phyloP scores from a whole-genome alignment of 208 protist genomes.

The Leishmania aethiopica region DNA sequence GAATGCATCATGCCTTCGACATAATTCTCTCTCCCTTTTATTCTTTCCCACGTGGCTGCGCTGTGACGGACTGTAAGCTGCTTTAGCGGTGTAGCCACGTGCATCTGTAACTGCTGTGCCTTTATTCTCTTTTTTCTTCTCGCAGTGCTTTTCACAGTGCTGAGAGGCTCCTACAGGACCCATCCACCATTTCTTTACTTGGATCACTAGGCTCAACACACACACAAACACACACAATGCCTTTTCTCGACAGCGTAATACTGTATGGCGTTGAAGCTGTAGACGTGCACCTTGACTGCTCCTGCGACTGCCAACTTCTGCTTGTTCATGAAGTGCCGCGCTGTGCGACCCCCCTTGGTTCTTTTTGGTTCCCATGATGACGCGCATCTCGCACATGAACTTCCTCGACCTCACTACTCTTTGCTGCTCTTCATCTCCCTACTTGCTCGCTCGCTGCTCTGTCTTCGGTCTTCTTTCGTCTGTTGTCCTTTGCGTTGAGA shows the following conservation, averaged over 20 bases:
- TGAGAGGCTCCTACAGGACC: not conserved
- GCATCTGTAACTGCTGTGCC: not conserved
- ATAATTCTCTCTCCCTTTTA: not conserved
- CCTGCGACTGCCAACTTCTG: constrained; percentile 1
- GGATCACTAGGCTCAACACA: not conserved
- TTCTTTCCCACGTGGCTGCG: constrained; percentile 3
- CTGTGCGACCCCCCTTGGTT: constrained; percentile 5
- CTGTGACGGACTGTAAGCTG: not conserved
- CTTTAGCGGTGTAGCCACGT: constrained; percentile 3
- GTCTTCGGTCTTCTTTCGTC: constrained; percentile 3
- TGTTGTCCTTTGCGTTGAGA: not conserved
- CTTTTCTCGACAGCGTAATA: not conserved
- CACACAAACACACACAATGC: too few species aligned
- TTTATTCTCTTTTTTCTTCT: constrained; percentile 6
- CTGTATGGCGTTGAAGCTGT: not conserved
- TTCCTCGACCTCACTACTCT: constrained; percentile 3
- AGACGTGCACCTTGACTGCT: not conserved
- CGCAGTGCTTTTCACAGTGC: not conserved
- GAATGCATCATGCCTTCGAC: not conserved
- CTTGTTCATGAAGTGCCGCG: not conserved
- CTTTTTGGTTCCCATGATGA: not conserved
- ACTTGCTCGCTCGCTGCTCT: constrained; percentile 8
- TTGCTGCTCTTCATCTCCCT: not conserved
- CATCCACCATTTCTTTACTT: not conserved
- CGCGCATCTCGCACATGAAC: not conserved